Evolutionary conservation across 306 rosid genomes (phyloP).

Genomic region (peach (Prunus persica)): Prunus_persica_NCBIv2 NC_034010.1:24422501-24423000

Average conservation of each 20-base stretch:
- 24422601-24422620: not conserved
- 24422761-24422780: not conserved
- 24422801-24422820: not conserved
- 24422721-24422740: no score
- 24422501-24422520: constrained; percentile 9
- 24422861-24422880: not conserved
- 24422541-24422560: not conserved
- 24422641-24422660: not conserved
- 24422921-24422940: not conserved
- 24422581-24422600: constrained; percentile 4
- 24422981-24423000: not conserved
- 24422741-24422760: not conserved
- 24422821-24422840: constrained; percentile 20
- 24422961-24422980: not conserved
- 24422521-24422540: not conserved
- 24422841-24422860: constrained; percentile 17
- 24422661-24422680: not conserved
- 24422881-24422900: not conserved
- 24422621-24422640: not conserved
- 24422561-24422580: not conserved
- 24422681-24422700: constrained; percentile 1
- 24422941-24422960: constrained; percentile 13
- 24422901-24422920: not conserved
- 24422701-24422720: not conserved
- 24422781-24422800: not conserved